Base-by-base conservation (phyloP, 768 basidiomycete species). In the Trametes maxima region DNA sequence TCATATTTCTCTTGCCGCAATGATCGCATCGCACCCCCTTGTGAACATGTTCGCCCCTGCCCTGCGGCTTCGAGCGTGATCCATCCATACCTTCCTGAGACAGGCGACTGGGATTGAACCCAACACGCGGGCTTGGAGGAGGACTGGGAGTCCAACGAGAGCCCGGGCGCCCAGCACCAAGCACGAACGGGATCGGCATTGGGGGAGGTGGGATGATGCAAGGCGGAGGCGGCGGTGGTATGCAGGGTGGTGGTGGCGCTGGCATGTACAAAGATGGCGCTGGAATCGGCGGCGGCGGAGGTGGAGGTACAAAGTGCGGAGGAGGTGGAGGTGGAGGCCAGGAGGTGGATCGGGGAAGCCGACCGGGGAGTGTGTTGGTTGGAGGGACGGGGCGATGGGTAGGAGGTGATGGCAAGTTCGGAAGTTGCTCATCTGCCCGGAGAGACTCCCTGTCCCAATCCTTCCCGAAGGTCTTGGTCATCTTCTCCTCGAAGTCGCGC, bases 381-480 rank as follows among this genome's bases (percentile, higher is more conserved):
- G 54, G 28, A 19, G 36, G 49, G 0, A 44, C n/a, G 5, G 57
- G 59, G 13, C 40, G 52, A 44, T 60, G 57, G 3, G 54, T 56
- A 13, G 57, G 57, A 12, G 62, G 57, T 1, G 57, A 54, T 6
- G 53, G 57, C 4, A 57, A 37, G 43, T 50, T 25, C 0, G 60
- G 47, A 17, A 58, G 48, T 8, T 35, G 61, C 33, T 54, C 28
- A 12, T 50, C 54, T n/a, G 48, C 44, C 22, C 35, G 13, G 0
- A 43, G 24, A 14, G 22, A 40, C 21, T 50, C 36, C n/a, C 46
- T 40, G 40, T 58, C 54, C 65, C 64, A 69, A 19, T 61, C 65
- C 22, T 60, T 42, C 25, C 66, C 68, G 46, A 70, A 70, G 1
- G 65, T 46, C 53, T 53, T 58, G 16, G 42, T 52, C 64, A 68